Conservation (phyloP, 495 filamentous ascomycete genomes). For the Daldinia childiae region DNA sequence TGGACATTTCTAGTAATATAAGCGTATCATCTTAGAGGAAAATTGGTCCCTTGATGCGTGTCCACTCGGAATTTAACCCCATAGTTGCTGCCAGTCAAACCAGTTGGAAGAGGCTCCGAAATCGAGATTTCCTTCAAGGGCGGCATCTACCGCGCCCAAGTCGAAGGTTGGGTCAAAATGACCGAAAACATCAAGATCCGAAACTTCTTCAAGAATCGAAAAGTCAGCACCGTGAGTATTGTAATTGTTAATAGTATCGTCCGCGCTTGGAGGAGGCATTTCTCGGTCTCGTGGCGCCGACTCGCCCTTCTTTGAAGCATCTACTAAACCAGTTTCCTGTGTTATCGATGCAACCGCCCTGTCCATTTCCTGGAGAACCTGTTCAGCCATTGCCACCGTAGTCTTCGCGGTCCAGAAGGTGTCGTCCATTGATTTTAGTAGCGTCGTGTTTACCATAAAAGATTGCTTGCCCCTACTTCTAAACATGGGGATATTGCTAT, state of each 20-base stretch:
- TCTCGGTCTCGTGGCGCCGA: slow-evolving; percentile 25
- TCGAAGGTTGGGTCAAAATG: slow-evolving; percentile 57
- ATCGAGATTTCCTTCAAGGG: slow-evolving; percentile 54
- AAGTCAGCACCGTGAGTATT: slow-evolving; percentile 35
- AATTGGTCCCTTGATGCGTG: too few species aligned
- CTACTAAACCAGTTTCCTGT: slow-evolving; percentile 38
- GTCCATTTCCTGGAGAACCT: slow-evolving; percentile 53
- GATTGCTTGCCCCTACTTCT: slow-evolving; percentile 67
- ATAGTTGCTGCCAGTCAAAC: slow-evolving; percentile 49
- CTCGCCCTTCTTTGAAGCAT: slow-evolving; percentile 37
- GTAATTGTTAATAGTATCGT: slow-evolving; percentile 12
- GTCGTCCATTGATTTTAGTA: slow-evolving; percentile 64
- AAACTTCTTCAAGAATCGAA: slow-evolving; percentile 46
- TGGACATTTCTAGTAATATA: not conserved
- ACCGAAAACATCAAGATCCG: slow-evolving; percentile 55
- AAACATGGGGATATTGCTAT: slow-evolving; percentile 70
- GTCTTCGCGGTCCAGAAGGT: slow-evolving; percentile 64
- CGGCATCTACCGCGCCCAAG: slow-evolving; percentile 53
- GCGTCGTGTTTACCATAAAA: slow-evolving; percentile 65
- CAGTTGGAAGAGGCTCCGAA: slow-evolving; percentile 51
- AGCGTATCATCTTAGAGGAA: not conserved
- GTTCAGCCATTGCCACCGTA: slow-evolving; percentile 48
- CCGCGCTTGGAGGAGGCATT: slow-evolving; percentile 1
- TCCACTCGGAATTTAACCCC: slow-evolving; percentile 18
- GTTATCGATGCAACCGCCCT: slow-evolving; percentile 48